phyloP scores from a whole-genome alignment of 495 filamentous ascomycete genomes.

The Cenococcum geophilum region DNA sequence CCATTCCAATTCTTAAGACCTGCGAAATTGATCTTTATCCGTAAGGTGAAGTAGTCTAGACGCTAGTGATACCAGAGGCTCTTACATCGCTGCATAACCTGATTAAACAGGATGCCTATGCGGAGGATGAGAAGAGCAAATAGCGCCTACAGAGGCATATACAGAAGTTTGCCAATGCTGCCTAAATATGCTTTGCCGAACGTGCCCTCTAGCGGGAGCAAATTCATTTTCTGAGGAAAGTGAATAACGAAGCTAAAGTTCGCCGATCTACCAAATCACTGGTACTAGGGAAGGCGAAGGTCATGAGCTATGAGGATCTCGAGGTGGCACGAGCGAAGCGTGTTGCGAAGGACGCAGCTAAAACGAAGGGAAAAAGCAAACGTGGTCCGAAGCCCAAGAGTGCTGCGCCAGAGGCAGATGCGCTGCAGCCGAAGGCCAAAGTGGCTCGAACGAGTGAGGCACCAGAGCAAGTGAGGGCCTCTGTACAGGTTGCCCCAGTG shows the following conservation, averaged over 20 bases:
- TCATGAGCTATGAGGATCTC: slow-evolving; percentile 17
- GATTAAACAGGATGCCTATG: slow-evolving; percentile 2
- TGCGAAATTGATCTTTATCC: too few relatives aligned
- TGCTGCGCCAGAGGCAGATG: too few relatives aligned
- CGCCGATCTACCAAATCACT: slow-evolving; percentile 11
- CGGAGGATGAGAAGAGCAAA: background rate
- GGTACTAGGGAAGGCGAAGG: slow-evolving; percentile 3
- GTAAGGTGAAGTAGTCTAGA: too few relatives aligned
- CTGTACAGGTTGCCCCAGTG: too few relatives aligned
- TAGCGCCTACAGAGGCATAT: too few relatives aligned
- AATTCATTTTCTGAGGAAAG: slow-evolving; percentile 1
- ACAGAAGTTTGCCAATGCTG: too few relatives aligned
- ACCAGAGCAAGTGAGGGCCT: too few relatives aligned
- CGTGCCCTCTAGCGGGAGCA: slow-evolving; percentile 5
- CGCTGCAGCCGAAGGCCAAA: too few relatives aligned
- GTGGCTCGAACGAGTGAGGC: too few relatives aligned
- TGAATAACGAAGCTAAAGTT: slow-evolving; percentile 18
- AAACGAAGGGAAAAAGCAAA: slow-evolving; percentile 15
- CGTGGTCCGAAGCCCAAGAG: too few relatives aligned
- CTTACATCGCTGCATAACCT: background rate
- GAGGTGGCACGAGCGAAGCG: slow-evolving; percentile 1
- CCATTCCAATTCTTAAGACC: too few relatives aligned
- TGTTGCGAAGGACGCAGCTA: slow-evolving; percentile 4
- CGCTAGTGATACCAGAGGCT: background rate
- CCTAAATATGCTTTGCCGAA: slow-evolving; percentile 13